These are phyloP conservation scores for Oehlia diaphana DNA, from an alignment of 192 early-diverging fungal species.

Conservation along the genomic window DNA sequence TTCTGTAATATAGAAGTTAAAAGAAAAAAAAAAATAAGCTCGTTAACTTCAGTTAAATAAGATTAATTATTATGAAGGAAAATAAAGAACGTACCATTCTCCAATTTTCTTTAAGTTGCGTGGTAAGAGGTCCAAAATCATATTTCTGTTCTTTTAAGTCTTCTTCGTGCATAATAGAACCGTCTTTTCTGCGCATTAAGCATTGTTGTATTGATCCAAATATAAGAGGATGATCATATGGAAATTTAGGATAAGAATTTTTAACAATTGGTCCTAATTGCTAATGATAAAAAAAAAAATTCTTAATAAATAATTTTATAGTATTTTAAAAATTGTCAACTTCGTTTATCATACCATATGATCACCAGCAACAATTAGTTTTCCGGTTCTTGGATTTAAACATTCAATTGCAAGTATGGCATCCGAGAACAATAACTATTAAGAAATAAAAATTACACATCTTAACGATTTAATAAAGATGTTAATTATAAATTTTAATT, in stretches of 20 bases:
- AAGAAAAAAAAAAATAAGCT: neutral
- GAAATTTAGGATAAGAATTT: slow-evolving; percentile 40
- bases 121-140: slow-evolving; percentile 49
- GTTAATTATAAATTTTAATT: neutral
- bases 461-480: neutral
- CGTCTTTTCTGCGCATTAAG: slow-evolving; percentile 42
- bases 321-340: neutral
- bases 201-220: slow-evolving; percentile 55
- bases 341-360: neutral
- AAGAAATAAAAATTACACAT: slow-evolving; percentile 25
- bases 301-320: neutral
- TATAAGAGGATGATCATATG: slow-evolving; percentile 35
- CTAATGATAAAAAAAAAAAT: neutral
- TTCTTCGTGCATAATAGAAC: slow-evolving; percentile 15
- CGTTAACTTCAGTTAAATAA: too few relatives aligned
- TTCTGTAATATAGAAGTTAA: slow-evolving; percentile 36
- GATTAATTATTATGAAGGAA: too few relatives aligned
- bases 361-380: slow-evolving; percentile 52
- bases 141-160: slow-evolving; percentile 33
- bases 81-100: slow-evolving; percentile 41
- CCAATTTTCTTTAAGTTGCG: slow-evolving; percentile 53
- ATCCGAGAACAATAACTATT: slow-evolving; percentile 46
- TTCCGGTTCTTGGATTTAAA: slow-evolving; percentile 35
- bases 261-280: slow-evolving; percentile 51
- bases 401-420: slow-evolving; percentile 44